phyloP scores from a whole-genome alignment of 1,284 basidiomycete species.

The Polyporus tsugae region DNA sequence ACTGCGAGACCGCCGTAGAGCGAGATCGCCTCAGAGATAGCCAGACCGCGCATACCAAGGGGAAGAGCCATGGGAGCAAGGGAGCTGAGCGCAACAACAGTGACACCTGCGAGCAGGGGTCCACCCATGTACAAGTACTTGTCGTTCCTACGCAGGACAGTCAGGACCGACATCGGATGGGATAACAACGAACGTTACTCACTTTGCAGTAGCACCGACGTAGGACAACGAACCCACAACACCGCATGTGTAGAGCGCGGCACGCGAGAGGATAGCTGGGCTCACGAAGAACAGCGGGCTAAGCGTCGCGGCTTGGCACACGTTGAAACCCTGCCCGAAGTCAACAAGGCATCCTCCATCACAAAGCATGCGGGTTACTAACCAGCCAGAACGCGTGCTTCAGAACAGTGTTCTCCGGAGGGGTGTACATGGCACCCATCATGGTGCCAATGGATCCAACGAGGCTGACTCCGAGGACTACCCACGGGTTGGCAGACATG shows the following conservation, averaged over 20 bases:
- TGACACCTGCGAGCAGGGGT: conserved; percentile 85
- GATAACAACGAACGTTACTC: conserved; percentile 34
- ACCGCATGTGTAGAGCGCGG: conserved; percentile 89
- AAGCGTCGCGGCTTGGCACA: conserved; percentile 85
- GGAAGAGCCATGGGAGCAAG: conserved; percentile 90
- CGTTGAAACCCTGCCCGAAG: conserved; percentile 77
- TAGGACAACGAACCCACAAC: conserved; percentile 87
- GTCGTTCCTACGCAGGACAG: conserved; percentile 64
- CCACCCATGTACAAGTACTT: conserved; percentile 89
- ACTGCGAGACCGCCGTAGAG: conserved; percentile 90
- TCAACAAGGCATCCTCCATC: conserved; percentile 7
- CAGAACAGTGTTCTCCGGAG: conserved; percentile 74
- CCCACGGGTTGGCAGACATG: conserved; percentile 90
- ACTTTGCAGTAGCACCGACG: conserved; percentile 89
- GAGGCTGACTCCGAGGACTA: conserved; percentile 85
- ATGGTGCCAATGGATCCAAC: conserved; percentile 81
- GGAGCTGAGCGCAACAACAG: conserved; percentile 86
- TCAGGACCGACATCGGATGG: conserved; percentile 16
- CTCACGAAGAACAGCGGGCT: conserved; percentile 88
- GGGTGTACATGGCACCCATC: conserved; percentile 80
- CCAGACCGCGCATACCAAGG: conserved; percentile 79
- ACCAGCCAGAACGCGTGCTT: conserved; percentile 85
- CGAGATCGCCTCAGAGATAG: conserved; percentile 80
- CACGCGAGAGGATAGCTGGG: conserved; percentile 88
- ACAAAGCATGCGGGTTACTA: conserved; percentile 41